phyloP scores from a whole-genome alignment of 106 monocot genomes.

The Ottelia alismoides region DNA sequence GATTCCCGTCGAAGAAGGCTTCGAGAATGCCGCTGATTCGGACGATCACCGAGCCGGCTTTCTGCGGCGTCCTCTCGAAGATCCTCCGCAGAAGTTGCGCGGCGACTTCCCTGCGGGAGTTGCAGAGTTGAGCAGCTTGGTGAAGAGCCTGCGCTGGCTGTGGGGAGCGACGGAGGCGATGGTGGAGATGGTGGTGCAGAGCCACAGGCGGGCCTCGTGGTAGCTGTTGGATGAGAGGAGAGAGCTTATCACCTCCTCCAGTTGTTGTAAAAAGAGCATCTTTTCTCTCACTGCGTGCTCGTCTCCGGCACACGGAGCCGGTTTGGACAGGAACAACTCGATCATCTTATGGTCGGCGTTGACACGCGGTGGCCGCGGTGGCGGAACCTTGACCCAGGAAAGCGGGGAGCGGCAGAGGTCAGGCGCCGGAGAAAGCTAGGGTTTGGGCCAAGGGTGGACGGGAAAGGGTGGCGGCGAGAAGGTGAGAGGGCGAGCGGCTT shows the following conservation, averaged over 20 bases:
- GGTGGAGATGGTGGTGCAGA: constrained; percentile 58
- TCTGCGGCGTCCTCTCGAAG: constrained; percentile 55
- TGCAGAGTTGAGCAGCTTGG: constrained; percentile 33
- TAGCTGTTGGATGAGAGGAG: constrained; percentile 33
- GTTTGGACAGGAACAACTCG: too few species aligned
- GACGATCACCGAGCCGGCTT: constrained; percentile 47
- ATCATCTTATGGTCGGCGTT: too few species aligned
- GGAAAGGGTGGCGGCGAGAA: too few species aligned
- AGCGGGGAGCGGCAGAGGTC: too few species aligned
- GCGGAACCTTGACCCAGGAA: too few species aligned
- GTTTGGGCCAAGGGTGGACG: too few species aligned
- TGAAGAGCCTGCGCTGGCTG: constrained; percentile 38
- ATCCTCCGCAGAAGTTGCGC: constrained; percentile 51
- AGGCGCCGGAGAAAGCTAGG: too few species aligned
- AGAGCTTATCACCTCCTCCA: constrained; percentile 54
- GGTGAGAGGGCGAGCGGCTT: too few species aligned
- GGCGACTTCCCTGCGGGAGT: constrained; percentile 41
- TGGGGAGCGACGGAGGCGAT: constrained; percentile 30
- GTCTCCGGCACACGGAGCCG: too few species aligned
- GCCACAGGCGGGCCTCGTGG: constrained; percentile 80
- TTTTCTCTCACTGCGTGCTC: constrained; percentile 28
- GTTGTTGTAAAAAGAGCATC: constrained; percentile 29
- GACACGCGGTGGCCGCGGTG: too few species aligned
- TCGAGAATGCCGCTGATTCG: constrained; percentile 53
- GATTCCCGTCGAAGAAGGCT: constrained; percentile 78